phyloP scores from a whole-genome alignment of 371 early-diverging fungal genomes.

The Apophysomyces trapeziformis region DNA sequence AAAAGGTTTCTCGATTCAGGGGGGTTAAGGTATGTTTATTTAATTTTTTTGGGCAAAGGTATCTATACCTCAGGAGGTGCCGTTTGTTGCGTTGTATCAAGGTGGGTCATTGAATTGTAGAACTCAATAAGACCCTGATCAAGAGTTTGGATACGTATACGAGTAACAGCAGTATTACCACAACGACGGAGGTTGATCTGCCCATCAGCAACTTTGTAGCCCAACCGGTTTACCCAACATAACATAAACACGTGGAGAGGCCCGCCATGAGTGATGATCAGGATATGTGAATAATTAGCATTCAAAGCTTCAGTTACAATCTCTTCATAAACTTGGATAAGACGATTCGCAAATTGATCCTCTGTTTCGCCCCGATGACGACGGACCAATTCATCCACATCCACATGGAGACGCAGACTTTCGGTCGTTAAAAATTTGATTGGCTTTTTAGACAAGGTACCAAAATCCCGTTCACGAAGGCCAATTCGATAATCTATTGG shows the following conservation, averaged over 20 bases:
- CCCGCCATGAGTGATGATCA: conserved; percentile 51
- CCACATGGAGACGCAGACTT: conserved; percentile 6
- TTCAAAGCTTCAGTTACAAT: conserved; percentile 27
- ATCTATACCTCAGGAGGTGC: conserved; percentile 7
- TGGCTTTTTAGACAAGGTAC: conserved; percentile 29
- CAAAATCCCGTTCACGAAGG: conserved; percentile 44
- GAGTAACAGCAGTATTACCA: conserved; percentile 47
- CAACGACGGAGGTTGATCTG: conserved; percentile 17
- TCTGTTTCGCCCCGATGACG: conserved; percentile 35
- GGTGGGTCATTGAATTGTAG: conserved; percentile 32
- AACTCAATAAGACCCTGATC: conserved; percentile 17
- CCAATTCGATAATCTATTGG: conserved; percentile 20
- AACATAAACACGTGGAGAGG: conserved; percentile 25
- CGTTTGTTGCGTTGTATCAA: conserved; percentile 11
- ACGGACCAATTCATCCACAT: conserved; percentile 20
- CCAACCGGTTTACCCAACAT: conserved; percentile 28
- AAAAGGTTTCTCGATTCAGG: neutral
- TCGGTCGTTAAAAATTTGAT: conserved; percentile 17
- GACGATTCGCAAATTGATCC: conserved; percentile 23
- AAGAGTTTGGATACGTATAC: conserved; percentile 14
- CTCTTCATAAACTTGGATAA: conserved; percentile 24
- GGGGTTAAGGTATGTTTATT: neutral
- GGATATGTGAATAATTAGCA: conserved; percentile 22
- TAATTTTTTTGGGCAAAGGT: neutral
- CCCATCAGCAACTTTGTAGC: conserved; percentile 1